phyloP scores from a whole-genome alignment of 257 asterid species.

The Nemophila menziesii region DNA sequence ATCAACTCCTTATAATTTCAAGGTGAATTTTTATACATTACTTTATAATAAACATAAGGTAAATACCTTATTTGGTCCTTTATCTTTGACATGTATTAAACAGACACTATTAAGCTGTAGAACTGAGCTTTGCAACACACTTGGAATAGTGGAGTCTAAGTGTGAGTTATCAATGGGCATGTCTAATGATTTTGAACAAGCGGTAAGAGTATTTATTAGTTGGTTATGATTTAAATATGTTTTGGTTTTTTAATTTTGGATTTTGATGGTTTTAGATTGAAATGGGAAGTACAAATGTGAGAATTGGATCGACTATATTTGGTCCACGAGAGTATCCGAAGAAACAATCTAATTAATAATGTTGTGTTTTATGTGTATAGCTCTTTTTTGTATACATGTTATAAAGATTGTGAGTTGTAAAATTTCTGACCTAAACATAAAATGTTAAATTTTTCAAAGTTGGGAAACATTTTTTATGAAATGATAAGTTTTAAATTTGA shows the following conservation, averaged over 20 bases:
- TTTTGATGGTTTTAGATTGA: constrained; percentile 46
- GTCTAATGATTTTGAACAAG: constrained; percentile 87
- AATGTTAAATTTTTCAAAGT: too few species aligned
- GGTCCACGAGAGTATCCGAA: constrained; percentile 78
- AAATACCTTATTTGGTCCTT: not conserved
- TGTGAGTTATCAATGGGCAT: constrained; percentile 93
- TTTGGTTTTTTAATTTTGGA: constrained; percentile 6
- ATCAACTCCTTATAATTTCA: constrained; percentile 75
- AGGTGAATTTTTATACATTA: too few species aligned
- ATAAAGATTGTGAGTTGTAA: not conserved
- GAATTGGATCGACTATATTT: constrained; percentile 84
- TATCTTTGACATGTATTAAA: constrained; percentile 4
- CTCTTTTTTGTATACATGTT: not conserved
- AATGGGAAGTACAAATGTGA: constrained; percentile 80
- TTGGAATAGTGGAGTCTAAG: constrained; percentile 45
- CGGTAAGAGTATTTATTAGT: constrained; percentile 35
- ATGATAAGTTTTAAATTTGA: too few species aligned
- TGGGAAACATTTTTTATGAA: too few species aligned
- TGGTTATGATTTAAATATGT: too few species aligned
- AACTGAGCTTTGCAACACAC: constrained; percentile 60
- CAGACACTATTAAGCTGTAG: constrained; percentile 62
- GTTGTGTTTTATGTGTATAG: not conserved
- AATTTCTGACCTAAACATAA: not conserved
- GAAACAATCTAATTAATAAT: constrained; percentile 20
- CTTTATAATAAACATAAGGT: not conserved